These are phyloP conservation scores for Apiospora aurea DNA, from an alignment of 2,329 filamentous ascomycete species.

Conservation along the genomic window DNA sequence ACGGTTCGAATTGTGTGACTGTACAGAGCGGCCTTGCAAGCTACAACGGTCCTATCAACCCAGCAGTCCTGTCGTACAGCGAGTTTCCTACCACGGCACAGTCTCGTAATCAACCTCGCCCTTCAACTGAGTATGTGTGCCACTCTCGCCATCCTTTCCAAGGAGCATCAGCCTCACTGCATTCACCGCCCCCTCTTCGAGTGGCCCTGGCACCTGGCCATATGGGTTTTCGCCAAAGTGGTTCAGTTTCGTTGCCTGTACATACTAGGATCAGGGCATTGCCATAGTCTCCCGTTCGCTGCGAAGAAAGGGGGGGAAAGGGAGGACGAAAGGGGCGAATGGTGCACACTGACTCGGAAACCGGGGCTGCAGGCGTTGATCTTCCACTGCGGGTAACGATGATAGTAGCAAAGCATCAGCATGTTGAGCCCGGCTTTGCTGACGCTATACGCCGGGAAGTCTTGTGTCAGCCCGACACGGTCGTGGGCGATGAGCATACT, in stretches of 20 bases:
- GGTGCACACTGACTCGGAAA: slow-evolving; percentile 2
- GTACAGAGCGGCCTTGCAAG: no score
- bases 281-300: neutral
- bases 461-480: neutral
- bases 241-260: slow-evolving; percentile 12
- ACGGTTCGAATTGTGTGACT: neutral
- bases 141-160: slow-evolving; percentile 18
- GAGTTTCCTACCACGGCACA: slow-evolving; percentile 7
- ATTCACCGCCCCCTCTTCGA: slow-evolving; percentile 20
- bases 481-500: slow-evolving; percentile 4
- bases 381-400: slow-evolving; percentile 22
- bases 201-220: neutral
- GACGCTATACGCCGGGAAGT: neutral
- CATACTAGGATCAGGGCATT: neutral
- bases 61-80: neutral
- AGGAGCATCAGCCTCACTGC: slow-evolving; percentile 19
- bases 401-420: slow-evolving; percentile 5
- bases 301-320: neutral
- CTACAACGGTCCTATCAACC: no score
- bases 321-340: no score
- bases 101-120: neutral
- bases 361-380: slow-evolving; percentile 16
- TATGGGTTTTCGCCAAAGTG: neutral
- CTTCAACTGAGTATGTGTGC: slow-evolving; percentile 22
- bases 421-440: slow-evolving; percentile 19